Conservation (phyloP, 75 land plant genomes). For the Cunninghamia lanceolata region DNA sequence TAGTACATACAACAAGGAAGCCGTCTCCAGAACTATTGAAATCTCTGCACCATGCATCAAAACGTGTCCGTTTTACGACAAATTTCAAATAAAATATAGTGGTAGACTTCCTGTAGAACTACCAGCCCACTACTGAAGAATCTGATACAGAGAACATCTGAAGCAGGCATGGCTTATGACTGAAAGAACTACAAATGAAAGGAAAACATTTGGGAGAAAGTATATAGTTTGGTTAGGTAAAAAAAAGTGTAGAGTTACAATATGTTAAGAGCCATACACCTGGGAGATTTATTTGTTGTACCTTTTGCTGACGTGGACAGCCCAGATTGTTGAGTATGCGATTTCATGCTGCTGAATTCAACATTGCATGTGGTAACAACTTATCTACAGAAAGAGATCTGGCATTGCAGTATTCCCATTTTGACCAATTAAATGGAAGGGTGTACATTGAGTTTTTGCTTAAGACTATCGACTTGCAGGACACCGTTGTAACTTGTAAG, state of each 20-base stretch:
- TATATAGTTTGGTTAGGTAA: background rate
- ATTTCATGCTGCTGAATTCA: background rate
- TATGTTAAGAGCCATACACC: no score
- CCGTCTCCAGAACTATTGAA: constrained; percentile 58
- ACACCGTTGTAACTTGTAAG: no score
- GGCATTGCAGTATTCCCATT: background rate
- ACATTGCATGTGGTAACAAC: background rate
- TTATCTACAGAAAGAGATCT: background rate
- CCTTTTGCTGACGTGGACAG: no score
- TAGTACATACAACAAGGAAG: constrained; percentile 48
- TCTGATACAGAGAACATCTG: background rate
- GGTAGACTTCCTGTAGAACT: background rate
- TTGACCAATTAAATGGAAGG: background rate
- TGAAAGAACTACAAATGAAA: no score
- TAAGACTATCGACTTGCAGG: background rate
- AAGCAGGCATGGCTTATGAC: background rate
- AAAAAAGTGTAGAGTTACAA: background rate
- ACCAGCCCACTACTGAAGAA: background rate
- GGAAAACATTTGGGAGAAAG: background rate
- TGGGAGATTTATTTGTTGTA: no score
- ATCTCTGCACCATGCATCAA: constrained; percentile 38
- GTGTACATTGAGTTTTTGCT: background rate
- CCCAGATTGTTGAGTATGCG: background rate
- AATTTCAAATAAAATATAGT: background rate
- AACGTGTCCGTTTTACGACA: background rate